Evolutionary conservation across 306 rosid genomes (phyloP), one percentile per base, ranked within the genome.

Genomic region (Pachyrhizus erosus): DNA sequence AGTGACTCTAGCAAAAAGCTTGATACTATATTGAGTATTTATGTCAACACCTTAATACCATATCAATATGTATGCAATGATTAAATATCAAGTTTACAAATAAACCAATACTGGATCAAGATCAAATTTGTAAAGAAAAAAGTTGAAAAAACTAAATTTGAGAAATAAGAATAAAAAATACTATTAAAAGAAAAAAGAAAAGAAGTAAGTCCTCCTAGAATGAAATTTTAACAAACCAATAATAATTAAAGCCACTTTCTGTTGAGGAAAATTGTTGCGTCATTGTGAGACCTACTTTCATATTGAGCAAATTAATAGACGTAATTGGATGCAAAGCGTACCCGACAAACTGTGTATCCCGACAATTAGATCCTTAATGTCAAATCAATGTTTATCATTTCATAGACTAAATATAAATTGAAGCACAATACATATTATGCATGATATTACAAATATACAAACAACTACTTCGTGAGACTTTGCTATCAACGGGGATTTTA

Each of bases 331-430:
- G 64, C 37, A 71, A 46, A 48, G 5, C 5, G 29, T 31, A 43
- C 54, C 79, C 68, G 82, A 84, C 78, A 81, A 49, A 40, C 24
- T n/a, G 24, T 46, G 40, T 17, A 0, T 37, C 21, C 80, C 62
- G 77, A 73, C 82, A 87, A 78, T 78, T 82, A 84, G 62, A 84
- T 77, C 79, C 71, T 78, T 78, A 67, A 49, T 79, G 77, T 17
- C 7, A 39, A 73, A 45, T 73, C 67, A 73, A 72, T 72, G 31
- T 24, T 77, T 40, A 15, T 51, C 43, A 73, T 7, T 34, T 18
- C 69, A 73, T 5, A 6, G 2, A 49, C 49, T n/a, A n/a, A n/a
- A n/a, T 1, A 57, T 1, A 70, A 65, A 49, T 23, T 66, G 48
- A 62, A 65, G 29, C 80, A 39, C 48, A 0, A 21, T 29, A 18